A percentile compares a stretch with the other conserved stretches of the same genome.
Conservation (phyloP, 73 alveolate species). For the Paramecium tetraurelia region DNA sequence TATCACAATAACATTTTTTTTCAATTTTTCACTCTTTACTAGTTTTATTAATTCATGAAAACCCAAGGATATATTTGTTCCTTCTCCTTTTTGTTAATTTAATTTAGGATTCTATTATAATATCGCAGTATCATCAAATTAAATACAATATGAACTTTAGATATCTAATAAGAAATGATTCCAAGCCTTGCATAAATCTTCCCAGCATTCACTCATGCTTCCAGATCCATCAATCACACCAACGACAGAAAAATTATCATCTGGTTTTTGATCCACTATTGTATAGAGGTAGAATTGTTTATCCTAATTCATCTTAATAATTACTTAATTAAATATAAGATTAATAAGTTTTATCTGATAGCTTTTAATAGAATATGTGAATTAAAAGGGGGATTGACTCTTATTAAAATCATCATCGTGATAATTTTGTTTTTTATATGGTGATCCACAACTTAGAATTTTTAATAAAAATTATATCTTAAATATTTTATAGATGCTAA, state of each 20-base stretch:
- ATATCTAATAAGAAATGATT: neutral
- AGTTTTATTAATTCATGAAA: neutral
- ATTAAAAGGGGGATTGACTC: neutral
- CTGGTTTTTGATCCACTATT: neutral
- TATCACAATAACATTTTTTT: neutral
- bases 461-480: neutral
- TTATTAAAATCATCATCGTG: too few relatives aligned
- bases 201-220: neutral
- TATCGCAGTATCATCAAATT: neutral
- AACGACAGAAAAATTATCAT: neutral
- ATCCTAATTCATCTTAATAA: neutral
- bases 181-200: neutral
- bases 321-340: neutral
- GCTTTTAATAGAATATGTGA: neutral
- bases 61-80: neutral
- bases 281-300: neutral
- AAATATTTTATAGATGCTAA: neutral
- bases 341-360: too few relatives aligned
- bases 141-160: neutral
- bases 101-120: neutral
- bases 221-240: conserved; percentile 40
- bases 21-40: neutral
- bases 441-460: neutral
- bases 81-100: neutral
- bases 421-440: neutral